Evolutionary conservation across 164 flowering plant genomes (phyloP).

Genomic region (Umbellularia californica): DNA sequence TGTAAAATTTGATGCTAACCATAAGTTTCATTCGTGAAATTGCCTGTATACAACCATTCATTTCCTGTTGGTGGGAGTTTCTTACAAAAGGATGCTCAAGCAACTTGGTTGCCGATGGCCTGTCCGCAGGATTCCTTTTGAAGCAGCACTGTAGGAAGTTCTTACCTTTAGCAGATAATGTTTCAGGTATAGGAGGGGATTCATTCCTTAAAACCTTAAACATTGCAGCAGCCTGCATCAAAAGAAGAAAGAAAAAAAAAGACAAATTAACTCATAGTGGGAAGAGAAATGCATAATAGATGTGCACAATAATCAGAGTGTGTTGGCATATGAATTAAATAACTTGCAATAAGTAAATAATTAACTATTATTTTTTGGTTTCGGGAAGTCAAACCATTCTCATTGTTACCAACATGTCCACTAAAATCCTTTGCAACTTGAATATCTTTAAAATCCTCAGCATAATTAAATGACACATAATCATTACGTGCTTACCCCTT

Average conservation of each 20-base stretch:
- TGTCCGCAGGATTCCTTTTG: conserved; percentile 78
- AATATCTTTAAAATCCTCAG: neutral
- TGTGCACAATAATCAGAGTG: too few relatives aligned
- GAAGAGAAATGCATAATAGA: neutral
- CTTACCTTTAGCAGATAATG: conserved; percentile 70
- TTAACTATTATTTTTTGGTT: too few relatives aligned
- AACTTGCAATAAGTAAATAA: too few relatives aligned
- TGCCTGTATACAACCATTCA: conserved; percentile 15
- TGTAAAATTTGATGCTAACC: conserved; percentile 10
- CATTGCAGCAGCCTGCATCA: conserved; percentile 83
- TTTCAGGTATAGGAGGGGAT: conserved; percentile 75
- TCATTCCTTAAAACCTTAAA: conserved; percentile 68
- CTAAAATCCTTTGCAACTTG: neutral
- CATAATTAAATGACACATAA: neutral
- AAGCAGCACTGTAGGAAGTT: conserved; percentile 79
- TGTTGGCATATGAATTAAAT: too few relatives aligned
- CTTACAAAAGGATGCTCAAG: conserved; percentile 71
- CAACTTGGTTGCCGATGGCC: conserved; percentile 64
- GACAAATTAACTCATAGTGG: neutral
- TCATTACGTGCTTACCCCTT: conserved; percentile 57
- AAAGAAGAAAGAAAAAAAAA: neutral
- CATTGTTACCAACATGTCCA: neutral
- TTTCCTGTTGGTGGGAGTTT: conserved; percentile 35
- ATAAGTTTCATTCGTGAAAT: conserved; percentile 22
- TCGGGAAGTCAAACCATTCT: too few relatives aligned